Evolutionary conservation across 805 yeast species (phyloP).

Genomic region (Nakazawaea populi): DNA sequence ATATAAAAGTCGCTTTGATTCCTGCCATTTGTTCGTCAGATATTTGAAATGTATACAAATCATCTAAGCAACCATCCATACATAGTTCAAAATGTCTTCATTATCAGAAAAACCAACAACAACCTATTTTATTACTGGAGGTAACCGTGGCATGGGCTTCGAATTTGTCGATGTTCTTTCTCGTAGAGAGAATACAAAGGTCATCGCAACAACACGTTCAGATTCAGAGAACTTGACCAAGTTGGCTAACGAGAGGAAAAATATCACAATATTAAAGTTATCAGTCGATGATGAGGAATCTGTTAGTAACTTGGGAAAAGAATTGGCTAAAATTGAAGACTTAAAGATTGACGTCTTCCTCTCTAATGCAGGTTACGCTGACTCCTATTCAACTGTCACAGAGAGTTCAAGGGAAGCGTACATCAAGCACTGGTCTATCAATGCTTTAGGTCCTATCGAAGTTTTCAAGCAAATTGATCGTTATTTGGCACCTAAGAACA

Average conservation of each 20-base stretch:
- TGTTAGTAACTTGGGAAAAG: conserved; percentile 13
- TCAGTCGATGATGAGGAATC: conserved; percentile 16
- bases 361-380: conserved; percentile 21
- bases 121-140: conserved; percentile 20
- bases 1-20: too few species aligned
- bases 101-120: not conserved
- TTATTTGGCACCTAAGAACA: conserved; percentile 11
- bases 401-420: conserved; percentile 2
- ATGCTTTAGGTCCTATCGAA: conserved; percentile 22
- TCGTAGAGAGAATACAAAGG: conserved; percentile 9
- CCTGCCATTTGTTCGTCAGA: too few species aligned
- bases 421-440: conserved; percentile 16
- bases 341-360: conserved; percentile 20
- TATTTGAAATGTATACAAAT: too few species aligned
- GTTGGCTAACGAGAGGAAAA: conserved; percentile 2
- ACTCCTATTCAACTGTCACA: not conserved
- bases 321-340: conserved; percentile 12
- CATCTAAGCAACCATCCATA: too few species aligned
- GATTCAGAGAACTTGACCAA: conserved; percentile 9
- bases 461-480: conserved; percentile 1
- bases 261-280: conserved; percentile 19
- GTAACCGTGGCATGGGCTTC: conserved; percentile 22
- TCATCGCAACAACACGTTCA: conserved; percentile 16
- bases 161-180: conserved; percentile 15
- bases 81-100: too few species aligned